Evolutionary conservation across 495 filamentous ascomycete species (phyloP).

Genomic region (Aspergillus cristatus): DNA sequence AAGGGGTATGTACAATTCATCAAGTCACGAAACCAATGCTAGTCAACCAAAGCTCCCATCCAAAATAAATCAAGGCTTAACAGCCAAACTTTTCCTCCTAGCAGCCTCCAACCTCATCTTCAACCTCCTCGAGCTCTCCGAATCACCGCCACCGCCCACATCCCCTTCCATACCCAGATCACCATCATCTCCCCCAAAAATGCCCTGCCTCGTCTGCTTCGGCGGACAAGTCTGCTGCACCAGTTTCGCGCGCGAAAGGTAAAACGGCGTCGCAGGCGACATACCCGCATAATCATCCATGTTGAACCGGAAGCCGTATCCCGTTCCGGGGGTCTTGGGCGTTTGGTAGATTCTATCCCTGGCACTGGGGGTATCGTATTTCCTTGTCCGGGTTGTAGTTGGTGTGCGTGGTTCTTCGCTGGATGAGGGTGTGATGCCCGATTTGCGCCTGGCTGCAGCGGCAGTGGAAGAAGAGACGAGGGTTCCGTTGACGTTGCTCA

Average conservation of each 20-base stretch:
- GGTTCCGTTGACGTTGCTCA: conserved; percentile 64
- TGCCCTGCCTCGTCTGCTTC: conserved; percentile 43
- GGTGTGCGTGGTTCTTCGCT: conserved; percentile 12
- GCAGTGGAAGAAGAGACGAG: conserved; percentile 33
- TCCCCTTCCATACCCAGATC: too few species aligned
- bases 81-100: conserved; percentile 73
- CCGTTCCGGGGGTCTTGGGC: conserved; percentile 26
- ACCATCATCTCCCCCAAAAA: conserved; percentile 18
- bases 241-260: conserved; percentile 44
- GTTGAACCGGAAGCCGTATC: conserved; percentile 31
- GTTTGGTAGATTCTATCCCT: conserved; percentile 18
- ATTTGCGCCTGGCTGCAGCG: conserved; percentile 19
- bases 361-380: conserved; percentile 4
- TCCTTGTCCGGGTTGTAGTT: conserved; percentile 6
- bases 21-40: too few species aligned
- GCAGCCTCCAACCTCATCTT: conserved; percentile 62
- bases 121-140: conserved; percentile 37
- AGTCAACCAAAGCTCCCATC: neutral
- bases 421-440: conserved; percentile 21
- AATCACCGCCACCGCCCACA: conserved; percentile 21
- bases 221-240: conserved; percentile 68
- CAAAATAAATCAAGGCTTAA: conserved; percentile 42
- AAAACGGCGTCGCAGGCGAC: conserved; percentile 48
- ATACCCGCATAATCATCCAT: conserved; percentile 32
- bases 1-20: too few species aligned